Evolutionary conservation across 345 rosid species (phyloP).

Genomic region (Boechera retrofracta): DNA sequence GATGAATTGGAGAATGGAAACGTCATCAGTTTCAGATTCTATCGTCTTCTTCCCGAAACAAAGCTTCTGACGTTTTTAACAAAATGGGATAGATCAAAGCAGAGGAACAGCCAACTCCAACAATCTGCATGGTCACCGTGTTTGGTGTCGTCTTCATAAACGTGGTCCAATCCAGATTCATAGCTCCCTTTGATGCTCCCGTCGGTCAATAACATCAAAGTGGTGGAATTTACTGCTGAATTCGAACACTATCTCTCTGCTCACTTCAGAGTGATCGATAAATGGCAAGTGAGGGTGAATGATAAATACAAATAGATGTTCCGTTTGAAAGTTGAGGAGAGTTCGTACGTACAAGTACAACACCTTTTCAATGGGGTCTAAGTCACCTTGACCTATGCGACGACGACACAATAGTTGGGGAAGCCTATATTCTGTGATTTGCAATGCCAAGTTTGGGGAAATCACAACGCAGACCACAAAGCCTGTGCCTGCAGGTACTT

Average conservation of each 20-base stretch:
- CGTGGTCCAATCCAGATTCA: slow-evolving; percentile 9
- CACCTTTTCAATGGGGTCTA: too few relatives aligned
- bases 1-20: not conserved
- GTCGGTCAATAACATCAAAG: not conserved
- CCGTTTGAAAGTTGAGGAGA: not conserved
- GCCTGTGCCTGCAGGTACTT: not conserved
- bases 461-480: slow-evolving; percentile 5
- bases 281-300: not conserved
- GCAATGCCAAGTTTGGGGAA: not conserved
- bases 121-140: not conserved
- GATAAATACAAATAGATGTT: too few relatives aligned
- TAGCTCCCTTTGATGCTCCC: not conserved
- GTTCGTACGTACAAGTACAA: too few relatives aligned
- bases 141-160: not conserved
- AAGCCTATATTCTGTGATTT: not conserved
- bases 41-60: not conserved
- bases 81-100: not conserved
- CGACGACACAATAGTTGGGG: not conserved
- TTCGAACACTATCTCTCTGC: slow-evolving; percentile 11
- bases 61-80: not conserved
- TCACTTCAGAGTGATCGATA: not conserved
- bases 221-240: not conserved
- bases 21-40: not conserved
- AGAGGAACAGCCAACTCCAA: slow-evolving; percentile 19
- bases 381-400: too few relatives aligned